A percentile compares a stretch with the other conserved stretches of the same genome.
Conservation (phyloP, 116 monocot genomes). For the Posidonia oceanica region DNA sequence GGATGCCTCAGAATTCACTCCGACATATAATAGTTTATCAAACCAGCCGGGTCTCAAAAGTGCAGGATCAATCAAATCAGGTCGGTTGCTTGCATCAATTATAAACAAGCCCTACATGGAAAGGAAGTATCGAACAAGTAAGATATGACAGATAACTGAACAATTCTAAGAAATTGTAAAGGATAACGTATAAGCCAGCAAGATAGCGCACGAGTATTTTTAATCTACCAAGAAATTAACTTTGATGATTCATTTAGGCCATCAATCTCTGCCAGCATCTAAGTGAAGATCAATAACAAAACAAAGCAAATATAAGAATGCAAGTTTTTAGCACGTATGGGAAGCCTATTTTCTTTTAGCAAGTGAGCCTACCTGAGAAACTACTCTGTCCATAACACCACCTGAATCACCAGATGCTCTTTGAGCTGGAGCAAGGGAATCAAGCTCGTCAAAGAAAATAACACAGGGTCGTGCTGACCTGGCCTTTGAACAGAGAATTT, state of each 20-base stretch:
- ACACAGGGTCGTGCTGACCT: slow-evolving; percentile 96
- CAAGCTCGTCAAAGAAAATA: slow-evolving; percentile 99
- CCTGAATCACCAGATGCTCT: slow-evolving; percentile 98
- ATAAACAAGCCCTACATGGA: slow-evolving; percentile 72
- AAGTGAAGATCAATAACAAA: too few species aligned
- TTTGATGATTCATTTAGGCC: slow-evolving; percentile 77
- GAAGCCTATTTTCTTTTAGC: too few species aligned
- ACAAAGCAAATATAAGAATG: too few species aligned
- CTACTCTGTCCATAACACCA: too few species aligned
- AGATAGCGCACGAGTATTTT: too few species aligned
- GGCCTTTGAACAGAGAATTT: slow-evolving; percentile 30
- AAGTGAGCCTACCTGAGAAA: too few species aligned
- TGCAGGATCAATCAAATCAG: slow-evolving; percentile 88
- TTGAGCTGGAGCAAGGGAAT: slow-evolving; percentile 96
- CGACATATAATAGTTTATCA: slow-evolving; percentile 94
- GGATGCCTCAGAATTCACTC: slow-evolving; percentile 75
- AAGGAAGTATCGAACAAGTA: background rate
- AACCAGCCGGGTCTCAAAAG: slow-evolving; percentile 82
- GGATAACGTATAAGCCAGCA: too few species aligned
- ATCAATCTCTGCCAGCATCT: too few species aligned
- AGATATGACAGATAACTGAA: too few species aligned
- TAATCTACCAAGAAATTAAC: slow-evolving; percentile 19
- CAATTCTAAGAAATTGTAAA: too few species aligned
- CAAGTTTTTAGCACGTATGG: too few species aligned
- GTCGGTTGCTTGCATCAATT: slow-evolving; percentile 94